These are phyloP conservation scores for Eucalyptus cloeziana DNA, from an alignment of 345 rosid species.

Conservation along the genomic window DNA sequence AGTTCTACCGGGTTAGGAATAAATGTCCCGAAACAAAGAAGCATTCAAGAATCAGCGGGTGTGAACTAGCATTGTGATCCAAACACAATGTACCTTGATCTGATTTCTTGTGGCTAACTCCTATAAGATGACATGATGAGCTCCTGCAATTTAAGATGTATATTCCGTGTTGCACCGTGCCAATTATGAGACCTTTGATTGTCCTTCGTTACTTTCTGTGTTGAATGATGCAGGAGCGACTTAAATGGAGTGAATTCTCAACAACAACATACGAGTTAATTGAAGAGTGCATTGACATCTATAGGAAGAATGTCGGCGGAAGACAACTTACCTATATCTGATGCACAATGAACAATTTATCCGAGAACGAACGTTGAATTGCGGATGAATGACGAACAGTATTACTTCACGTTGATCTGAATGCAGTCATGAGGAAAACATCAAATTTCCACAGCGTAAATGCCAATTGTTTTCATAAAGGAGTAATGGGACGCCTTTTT, in stretches of 20 bases:
- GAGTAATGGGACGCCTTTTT: too few species aligned
- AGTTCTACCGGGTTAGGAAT: neutral
- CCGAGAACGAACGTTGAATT: too few species aligned
- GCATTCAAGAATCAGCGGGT: neutral
- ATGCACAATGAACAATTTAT: too few species aligned
- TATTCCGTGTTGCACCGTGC: neutral
- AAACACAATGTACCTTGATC: neutral
- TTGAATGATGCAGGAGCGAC: neutral
- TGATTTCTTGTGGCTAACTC: neutral
- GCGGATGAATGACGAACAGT: too few species aligned
- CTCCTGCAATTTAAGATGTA: neutral
- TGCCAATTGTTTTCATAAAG: too few species aligned
- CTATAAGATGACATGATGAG: neutral
- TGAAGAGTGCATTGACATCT: neutral
- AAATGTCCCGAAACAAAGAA: neutral
- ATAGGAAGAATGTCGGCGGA: too few species aligned
- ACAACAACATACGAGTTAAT: neutral
- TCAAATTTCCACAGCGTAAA: too few species aligned
- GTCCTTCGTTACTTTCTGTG: neutral
- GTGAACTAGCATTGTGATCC: neutral
- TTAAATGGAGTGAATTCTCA: conserved; percentile 1
- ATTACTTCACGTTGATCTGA: too few species aligned
- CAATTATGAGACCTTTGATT: neutral
- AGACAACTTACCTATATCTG: too few species aligned
- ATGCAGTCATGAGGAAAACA: too few species aligned